Percentiles rank a stretch among this genome's conserved stretches.
Conservation (phyloP, 1,284 basidiomycete species). For the Irpex rosettiformis region DNA sequence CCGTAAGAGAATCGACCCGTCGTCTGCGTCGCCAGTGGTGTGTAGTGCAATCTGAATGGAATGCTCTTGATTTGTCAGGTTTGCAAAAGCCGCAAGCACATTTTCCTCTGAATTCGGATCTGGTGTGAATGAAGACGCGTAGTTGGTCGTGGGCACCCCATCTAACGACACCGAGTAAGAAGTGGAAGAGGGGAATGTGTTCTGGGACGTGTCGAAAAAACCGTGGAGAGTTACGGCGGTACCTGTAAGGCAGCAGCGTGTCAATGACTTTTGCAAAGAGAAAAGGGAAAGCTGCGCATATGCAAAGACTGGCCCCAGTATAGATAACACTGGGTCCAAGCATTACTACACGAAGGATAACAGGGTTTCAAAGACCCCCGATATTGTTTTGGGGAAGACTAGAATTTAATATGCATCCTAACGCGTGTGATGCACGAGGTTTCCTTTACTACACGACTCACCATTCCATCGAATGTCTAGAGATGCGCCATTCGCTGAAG, state of each 20-base stretch:
- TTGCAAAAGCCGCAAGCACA: slow-evolving; percentile 27
- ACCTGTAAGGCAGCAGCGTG: slow-evolving; percentile 19
- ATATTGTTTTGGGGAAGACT: not conserved
- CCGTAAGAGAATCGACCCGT: slow-evolving; percentile 9
- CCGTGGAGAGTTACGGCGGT: slow-evolving; percentile 28
- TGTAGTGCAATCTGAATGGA: slow-evolving; percentile 27
- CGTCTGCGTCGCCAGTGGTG: slow-evolving; percentile 1
- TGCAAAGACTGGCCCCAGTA: not conserved
- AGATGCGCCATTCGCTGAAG: slow-evolving; percentile 50
- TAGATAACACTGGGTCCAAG: not conserved
- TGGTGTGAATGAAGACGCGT: slow-evolving; percentile 19
- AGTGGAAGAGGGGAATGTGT: slow-evolving; percentile 17
- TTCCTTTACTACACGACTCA: slow-evolving; percentile 28
- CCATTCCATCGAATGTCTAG: slow-evolving; percentile 60
- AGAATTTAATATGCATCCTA: not conserved
- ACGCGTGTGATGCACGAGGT: slow-evolving; percentile 2
- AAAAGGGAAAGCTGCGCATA: not conserved
- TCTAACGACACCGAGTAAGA: slow-evolving; percentile 26
- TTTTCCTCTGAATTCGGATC: slow-evolving; percentile 21
- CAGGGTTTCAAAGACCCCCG: not conserved
- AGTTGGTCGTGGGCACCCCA: slow-evolving; percentile 28
- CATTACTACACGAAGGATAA: not conserved
- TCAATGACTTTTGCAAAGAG: not conserved
- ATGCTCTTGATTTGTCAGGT: slow-evolving; percentile 27
- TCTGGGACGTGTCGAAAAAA: slow-evolving; percentile 18